phyloP scores from a whole-genome alignment of 768 basidiomycete genomes.

The Suillus spraguei region DNA sequence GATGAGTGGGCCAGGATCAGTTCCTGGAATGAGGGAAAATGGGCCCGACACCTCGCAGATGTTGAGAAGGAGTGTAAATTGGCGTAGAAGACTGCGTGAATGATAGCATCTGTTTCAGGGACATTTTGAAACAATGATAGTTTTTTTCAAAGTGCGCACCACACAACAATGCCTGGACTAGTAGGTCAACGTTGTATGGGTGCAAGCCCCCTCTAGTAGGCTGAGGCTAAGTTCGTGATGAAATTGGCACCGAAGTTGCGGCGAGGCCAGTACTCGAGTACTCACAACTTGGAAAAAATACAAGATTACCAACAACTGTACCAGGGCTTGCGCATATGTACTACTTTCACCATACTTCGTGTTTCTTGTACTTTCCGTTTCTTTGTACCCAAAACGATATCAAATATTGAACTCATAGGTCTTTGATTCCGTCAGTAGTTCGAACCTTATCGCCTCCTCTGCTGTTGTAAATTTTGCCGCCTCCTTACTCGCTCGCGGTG shows the following conservation, averaged over 20 bases:
- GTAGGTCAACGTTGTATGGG: neutral
- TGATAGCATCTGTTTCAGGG: neutral
- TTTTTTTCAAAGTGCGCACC: neutral
- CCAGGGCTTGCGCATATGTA: neutral
- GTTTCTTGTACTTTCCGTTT: neutral
- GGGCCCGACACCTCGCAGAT: neutral
- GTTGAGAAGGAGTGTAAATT: neutral
- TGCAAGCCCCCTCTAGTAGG: too few relatives aligned
- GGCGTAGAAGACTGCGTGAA: neutral
- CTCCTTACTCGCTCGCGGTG: neutral
- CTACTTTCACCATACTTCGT: too few relatives aligned
- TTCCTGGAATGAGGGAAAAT: neutral
- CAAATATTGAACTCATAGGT: neutral
- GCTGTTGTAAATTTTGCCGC: neutral
- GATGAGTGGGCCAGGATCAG: neutral
- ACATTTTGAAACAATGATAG: neutral
- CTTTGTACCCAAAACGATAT: neutral
- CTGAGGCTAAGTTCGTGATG: neutral
- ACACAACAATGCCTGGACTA: neutral
- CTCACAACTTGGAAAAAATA: neutral
- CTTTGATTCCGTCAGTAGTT: neutral
- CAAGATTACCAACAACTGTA: too few relatives aligned
- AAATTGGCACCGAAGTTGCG: neutral
- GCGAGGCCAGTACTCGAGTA: neutral
- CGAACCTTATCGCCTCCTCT: neutral